Evolutionary conservation across 352 stramenopile genomes (phyloP).

Genomic region (Pythium periplocum): DNA sequence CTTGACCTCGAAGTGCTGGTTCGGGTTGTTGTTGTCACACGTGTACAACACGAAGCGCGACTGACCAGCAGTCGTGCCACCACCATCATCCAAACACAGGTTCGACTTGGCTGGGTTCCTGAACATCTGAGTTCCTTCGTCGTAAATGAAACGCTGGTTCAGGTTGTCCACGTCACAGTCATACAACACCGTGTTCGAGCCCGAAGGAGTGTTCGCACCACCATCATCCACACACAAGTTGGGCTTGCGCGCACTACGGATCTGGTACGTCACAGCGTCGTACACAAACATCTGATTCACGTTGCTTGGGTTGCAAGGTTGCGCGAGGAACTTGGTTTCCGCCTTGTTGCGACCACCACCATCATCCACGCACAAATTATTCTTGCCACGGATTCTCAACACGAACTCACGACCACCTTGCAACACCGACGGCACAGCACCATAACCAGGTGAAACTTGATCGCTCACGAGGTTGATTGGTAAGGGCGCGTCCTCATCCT

Average conservation of each 20-base stretch:
- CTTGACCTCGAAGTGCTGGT: constrained; percentile 5
- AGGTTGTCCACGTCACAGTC: constrained; percentile 10
- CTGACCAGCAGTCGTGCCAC: not conserved
- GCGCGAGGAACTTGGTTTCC: not conserved
- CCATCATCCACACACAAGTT: constrained; percentile 5
- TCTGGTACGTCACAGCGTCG: constrained; percentile 4
- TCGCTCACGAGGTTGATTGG: no score
- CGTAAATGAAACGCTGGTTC: constrained; percentile 30
- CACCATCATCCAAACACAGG: constrained; percentile 31
- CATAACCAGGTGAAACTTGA: no score
- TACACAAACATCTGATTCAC: constrained; percentile 4
- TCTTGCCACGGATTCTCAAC: constrained; percentile 7
- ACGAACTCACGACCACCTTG: no score
- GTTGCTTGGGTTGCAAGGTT: constrained; percentile 7
- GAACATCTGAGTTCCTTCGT: constrained; percentile 18
- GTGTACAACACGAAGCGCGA: not conserved
- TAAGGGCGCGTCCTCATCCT: no score
- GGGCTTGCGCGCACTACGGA: constrained; percentile 9
- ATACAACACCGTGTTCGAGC: constrained; percentile 10
- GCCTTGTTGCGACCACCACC: constrained; percentile 6
- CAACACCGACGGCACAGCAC: no score
- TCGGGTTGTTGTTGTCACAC: constrained; percentile 5
- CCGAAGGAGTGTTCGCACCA: not conserved
- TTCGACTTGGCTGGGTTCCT: constrained; percentile 20
- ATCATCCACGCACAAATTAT: constrained; percentile 29